Percentiles rank a stretch among this genome's conserved stretches.
Evolutionary conservation across 2,329 filamentous ascomycete species (phyloP).

Genomic region (Xylaria sp.): DNA sequence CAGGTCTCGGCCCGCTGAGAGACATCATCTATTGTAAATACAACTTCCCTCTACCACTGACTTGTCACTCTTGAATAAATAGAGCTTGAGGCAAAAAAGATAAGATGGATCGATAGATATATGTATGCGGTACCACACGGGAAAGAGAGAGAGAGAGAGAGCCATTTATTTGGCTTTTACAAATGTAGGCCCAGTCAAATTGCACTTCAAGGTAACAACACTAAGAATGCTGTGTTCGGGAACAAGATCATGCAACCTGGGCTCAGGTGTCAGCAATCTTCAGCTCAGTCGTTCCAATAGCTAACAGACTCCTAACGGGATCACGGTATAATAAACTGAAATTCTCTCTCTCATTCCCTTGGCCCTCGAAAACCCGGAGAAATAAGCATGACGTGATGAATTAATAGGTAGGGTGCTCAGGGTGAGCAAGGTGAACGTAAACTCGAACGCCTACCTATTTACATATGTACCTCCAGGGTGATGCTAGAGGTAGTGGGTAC

Average conservation of each 20-base stretch:
- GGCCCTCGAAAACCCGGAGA: too few relatives aligned
- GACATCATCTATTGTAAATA: too few relatives aligned
- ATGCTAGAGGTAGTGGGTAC: not conserved
- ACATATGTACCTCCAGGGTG: not conserved
- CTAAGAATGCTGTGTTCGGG: constrained; percentile 3
- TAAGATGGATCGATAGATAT: not conserved
- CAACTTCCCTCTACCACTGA: too few relatives aligned
- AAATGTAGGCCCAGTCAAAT: constrained; percentile 1
- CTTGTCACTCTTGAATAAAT: too few relatives aligned
- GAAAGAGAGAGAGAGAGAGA: not conserved
- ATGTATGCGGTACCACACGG: not conserved
- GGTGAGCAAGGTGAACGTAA: too few relatives aligned
- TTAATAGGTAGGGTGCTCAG: too few relatives aligned
- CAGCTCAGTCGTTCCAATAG: not conserved
- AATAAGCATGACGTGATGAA: too few relatives aligned
- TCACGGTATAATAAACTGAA: too few relatives aligned
- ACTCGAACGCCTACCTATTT: not conserved
- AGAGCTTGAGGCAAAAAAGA: too few relatives aligned
- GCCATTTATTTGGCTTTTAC: not conserved
- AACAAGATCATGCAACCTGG: constrained; percentile 6
- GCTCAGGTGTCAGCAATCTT: not conserved
- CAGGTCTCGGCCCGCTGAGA: too few relatives aligned
- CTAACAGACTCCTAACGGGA: not conserved
- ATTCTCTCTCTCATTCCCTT: too few relatives aligned
- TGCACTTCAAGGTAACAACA: not conserved